Conservation (phyloP, 805 yeast genomes). For the Grigorovia yakushimaensis region DNA sequence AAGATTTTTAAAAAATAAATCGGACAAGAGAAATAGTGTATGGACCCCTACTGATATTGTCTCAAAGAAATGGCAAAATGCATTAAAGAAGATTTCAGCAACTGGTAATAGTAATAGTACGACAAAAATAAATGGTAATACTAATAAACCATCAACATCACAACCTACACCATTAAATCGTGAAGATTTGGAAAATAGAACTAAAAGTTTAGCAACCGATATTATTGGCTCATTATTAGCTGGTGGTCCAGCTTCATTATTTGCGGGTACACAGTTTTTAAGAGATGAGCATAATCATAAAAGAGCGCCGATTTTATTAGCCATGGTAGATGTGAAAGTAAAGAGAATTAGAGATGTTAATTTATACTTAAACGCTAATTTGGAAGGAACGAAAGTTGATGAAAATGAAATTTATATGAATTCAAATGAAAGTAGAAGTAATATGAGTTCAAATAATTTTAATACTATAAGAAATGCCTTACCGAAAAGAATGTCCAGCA, state of each 20-base stretch:
- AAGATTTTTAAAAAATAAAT: background rate
- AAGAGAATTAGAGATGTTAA: conserved; percentile 30
- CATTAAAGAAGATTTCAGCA: conserved; percentile 1
- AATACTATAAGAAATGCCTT: background rate
- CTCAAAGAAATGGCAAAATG: background rate
- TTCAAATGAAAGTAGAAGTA: background rate
- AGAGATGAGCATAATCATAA: conserved; percentile 67
- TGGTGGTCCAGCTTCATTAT: conserved; percentile 65
- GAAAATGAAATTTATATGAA: background rate
- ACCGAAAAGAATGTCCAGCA: background rate
- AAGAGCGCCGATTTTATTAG: conserved; percentile 74
- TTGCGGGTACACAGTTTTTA: conserved; percentile 64
- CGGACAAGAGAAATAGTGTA: background rate
- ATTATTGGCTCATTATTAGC: conserved; percentile 45
- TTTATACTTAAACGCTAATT: conserved; percentile 2
- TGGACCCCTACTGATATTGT: background rate
- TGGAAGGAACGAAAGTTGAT: background rate
- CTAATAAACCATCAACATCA: background rate
- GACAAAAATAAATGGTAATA: background rate
- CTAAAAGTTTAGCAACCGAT: conserved; percentile 30
- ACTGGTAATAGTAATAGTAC: background rate
- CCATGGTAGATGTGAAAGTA: conserved; percentile 59
- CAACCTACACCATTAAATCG: background rate
- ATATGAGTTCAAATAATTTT: background rate
- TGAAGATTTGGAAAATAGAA: background rate